Evolutionary conservation across 1,284 basidiomycete genomes (phyloP).

Genomic region (Polyporus tsugae): DNA sequence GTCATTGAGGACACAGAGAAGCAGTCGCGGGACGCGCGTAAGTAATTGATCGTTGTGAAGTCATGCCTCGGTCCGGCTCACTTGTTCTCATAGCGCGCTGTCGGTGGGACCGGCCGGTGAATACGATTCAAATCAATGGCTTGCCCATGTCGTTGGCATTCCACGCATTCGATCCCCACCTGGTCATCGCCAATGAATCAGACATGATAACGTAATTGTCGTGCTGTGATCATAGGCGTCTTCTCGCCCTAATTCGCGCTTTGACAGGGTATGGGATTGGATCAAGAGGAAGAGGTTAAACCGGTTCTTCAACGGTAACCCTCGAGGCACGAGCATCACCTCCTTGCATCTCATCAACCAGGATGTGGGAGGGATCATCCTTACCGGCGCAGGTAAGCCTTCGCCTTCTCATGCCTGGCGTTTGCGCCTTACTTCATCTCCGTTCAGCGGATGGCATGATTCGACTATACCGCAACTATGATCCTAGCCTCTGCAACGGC

Average conservation of each 20-base stretch:
- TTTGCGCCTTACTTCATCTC: not conserved
- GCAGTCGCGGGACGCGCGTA: slow-evolving; percentile 78
- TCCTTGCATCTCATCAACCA: slow-evolving; percentile 96
- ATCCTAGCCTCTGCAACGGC: slow-evolving; percentile 68
- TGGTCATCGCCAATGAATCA: slow-evolving; percentile 87
- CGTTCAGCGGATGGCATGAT: slow-evolving; percentile 87
- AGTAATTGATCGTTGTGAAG: slow-evolving; percentile 41
- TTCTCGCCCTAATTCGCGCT: slow-evolving; percentile 3
- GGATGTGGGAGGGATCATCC: slow-evolving; percentile 90
- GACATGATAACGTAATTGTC: slow-evolving; percentile 85
- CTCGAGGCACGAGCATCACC: slow-evolving; percentile 85
- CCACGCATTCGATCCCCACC: slow-evolving; percentile 92
- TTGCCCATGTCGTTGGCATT: slow-evolving; percentile 85
- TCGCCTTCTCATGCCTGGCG: not conserved
- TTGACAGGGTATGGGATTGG: slow-evolving; percentile 92
- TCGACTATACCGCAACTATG: slow-evolving; percentile 92
- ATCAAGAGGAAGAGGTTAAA: slow-evolving; percentile 80
- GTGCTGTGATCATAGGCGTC: not conserved
- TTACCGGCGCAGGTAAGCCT: slow-evolving; percentile 84
- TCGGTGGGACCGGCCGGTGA: slow-evolving; percentile 85
- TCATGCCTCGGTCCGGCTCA: slow-evolving; percentile 7
- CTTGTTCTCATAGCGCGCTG: slow-evolving; percentile 49
- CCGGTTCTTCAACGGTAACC: slow-evolving; percentile 91
- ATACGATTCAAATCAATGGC: slow-evolving; percentile 74
- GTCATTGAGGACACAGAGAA: slow-evolving; percentile 76